Evolutionary conservation across 2,329 filamentous ascomycete species (phyloP).

Genomic region (Colletotrichum eleusines): DNA sequence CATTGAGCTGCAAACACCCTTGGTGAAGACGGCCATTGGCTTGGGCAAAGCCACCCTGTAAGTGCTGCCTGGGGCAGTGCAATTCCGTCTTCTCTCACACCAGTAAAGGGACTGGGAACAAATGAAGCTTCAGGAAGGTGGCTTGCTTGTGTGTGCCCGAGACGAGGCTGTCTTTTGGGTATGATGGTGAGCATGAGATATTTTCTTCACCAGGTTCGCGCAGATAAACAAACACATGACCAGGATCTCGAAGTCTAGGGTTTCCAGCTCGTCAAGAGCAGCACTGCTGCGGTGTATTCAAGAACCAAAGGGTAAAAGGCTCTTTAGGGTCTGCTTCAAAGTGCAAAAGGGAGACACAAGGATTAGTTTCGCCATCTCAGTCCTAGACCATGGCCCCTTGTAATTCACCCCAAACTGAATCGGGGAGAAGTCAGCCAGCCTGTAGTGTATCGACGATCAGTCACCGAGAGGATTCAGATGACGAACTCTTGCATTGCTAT

Average conservation of each 20-base stretch:
- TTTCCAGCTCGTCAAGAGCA: neutral
- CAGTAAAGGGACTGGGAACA: neutral
- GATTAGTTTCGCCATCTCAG: slow-evolving; percentile 30
- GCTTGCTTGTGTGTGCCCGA: slow-evolving; percentile 13
- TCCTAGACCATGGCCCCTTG: neutral
- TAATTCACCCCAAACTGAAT: neutral
- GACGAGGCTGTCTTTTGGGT: slow-evolving; percentile 15
- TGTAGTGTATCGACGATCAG: slow-evolving; percentile 13
- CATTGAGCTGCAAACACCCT: neutral
- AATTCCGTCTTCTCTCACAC: neutral
- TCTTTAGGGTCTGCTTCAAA: neutral
- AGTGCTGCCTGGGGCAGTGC: slow-evolving; percentile 21
- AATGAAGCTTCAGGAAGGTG: neutral
- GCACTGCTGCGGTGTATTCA: neutral
- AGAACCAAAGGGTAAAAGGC: neutral
- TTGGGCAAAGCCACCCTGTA: slow-evolving; percentile 12
- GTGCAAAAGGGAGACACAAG: slow-evolving; percentile 22
- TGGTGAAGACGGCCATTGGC: slow-evolving; percentile 19
- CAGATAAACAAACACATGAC: neutral
- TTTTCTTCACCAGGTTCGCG: neutral
- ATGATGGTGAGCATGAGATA: neutral
- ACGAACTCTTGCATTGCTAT: slow-evolving; percentile 24
- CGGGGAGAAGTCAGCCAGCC: slow-evolving; percentile 13
- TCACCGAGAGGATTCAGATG: slow-evolving; percentile 25
- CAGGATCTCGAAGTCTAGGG: neutral